Percentiles rank a stretch among this genome's conserved stretches.
Conservation (phyloP, 768 basidiomycete species). For the Termitomyces sp. region DNA sequence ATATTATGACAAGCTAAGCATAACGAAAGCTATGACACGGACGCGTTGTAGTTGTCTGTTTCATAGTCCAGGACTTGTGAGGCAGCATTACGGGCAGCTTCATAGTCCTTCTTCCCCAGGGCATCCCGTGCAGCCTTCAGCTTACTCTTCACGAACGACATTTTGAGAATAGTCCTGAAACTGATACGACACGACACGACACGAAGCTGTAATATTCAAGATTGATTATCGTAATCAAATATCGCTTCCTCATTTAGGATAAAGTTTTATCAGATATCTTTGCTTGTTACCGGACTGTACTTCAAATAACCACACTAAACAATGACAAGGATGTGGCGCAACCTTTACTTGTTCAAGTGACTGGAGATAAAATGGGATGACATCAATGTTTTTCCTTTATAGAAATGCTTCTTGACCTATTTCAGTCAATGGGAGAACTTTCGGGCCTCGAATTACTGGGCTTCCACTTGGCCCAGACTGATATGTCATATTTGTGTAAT, state of each 20-base stretch:
- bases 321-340: not conserved
- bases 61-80: conserved; percentile 67
- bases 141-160: conserved; percentile 61
- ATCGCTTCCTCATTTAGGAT: not conserved
- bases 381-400: no score
- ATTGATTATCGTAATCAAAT: not conserved
- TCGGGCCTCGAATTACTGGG: not conserved
- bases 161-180: conserved; percentile 4
- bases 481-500: no score
- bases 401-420: no score
- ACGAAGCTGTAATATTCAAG: not conserved
- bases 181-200: not conserved
- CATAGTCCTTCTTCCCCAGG: conserved; percentile 70
- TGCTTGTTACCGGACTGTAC: not conserved
- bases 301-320: no score
- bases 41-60: conserved; percentile 86
- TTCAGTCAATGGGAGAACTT: not conserved
- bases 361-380: no score
- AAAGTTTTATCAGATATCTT: not conserved
- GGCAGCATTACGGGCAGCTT: conserved; percentile 60
- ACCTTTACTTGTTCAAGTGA: not conserved
- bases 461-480: no score
- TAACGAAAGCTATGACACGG: conserved; percentile 22
- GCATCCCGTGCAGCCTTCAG: conserved; percentile 78
- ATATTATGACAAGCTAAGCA: not conserved